Percentiles rank a stretch among this genome's conserved stretches.
phyloP scores from a whole-genome alignment of 2,329 filamentous ascomycete genomes.

The Trichoderma brevicompactum region DNA sequence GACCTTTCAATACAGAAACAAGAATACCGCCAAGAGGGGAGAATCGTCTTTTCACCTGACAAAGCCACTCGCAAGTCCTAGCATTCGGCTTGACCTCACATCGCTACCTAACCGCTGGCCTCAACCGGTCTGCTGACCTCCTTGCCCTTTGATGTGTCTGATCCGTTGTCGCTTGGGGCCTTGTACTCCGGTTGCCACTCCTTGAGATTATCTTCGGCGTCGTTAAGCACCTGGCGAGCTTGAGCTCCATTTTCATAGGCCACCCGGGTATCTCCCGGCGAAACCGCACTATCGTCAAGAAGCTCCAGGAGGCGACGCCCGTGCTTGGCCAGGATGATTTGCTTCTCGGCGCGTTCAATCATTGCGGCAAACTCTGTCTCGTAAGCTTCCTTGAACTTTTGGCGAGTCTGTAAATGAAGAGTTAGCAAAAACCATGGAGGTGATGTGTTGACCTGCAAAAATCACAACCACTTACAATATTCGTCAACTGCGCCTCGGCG shows the following conservation, averaged over 20 bases:
- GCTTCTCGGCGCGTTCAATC: conserved; percentile 96
- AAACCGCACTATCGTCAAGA: conserved; percentile 86
- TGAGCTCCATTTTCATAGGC: conserved; percentile 68
- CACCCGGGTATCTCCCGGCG: conserved; percentile 79
- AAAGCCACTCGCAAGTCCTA: background rate
- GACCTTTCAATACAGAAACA: too few relatives aligned
- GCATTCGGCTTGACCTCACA: conserved; percentile 1
- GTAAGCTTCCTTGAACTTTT: conserved; percentile 95
- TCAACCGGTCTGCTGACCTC: conserved; percentile 34
- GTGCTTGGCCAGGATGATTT: conserved; percentile 90
- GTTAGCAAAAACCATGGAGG: background rate
- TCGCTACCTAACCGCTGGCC: conserved; percentile 14
- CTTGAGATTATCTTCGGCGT: conserved; percentile 86
- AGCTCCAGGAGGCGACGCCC: conserved; percentile 82
- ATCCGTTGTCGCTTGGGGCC: conserved; percentile 34
- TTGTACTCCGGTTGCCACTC: conserved; percentile 65
- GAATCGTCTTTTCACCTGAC: background rate
- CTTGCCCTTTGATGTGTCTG: conserved; percentile 38
- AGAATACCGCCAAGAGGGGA: background rate
- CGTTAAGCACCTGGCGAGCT: conserved; percentile 85
- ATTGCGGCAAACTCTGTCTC: conserved; percentile 85
- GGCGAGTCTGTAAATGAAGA: conserved; percentile 68
- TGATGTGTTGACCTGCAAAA: background rate
- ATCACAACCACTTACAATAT: conserved; percentile 67
- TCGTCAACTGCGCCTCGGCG: conserved; percentile 93